Percentiles rank a stretch among this genome's conserved stretches.
phyloP scores from a whole-genome alignment of 371 early-diverging fungal genomes.

The Apophysomyces variabilis region DNA sequence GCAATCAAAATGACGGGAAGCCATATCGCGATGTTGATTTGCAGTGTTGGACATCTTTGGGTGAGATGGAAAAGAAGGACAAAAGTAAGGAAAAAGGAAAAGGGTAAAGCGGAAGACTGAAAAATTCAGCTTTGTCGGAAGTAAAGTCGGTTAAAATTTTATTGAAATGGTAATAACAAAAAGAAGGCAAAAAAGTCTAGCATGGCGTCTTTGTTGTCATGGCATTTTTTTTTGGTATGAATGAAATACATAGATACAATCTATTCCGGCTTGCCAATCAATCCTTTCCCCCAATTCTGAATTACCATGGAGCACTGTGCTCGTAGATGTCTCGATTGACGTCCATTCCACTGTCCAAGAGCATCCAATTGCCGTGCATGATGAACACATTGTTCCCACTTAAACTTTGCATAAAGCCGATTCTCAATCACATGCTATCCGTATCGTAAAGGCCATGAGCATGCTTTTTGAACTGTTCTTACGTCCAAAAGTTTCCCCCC shows the following conservation, averaged over 20 bases:
- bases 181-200: background rate
- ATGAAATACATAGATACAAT: background rate
- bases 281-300: constrained; percentile 54
- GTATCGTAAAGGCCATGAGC: background rate
- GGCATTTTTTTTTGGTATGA: constrained; percentile 9
- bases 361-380: constrained; percentile 52
- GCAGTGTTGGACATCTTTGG: background rate
- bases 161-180: background rate
- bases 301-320: constrained; percentile 49
- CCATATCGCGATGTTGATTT: constrained; percentile 3
- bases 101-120: background rate
- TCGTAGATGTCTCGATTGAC: constrained; percentile 42
- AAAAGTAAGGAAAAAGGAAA: background rate
- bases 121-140: background rate
- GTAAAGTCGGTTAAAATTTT: constrained; percentile 2
- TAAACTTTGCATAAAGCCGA: constrained; percentile 50
- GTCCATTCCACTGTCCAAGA: constrained; percentile 42
- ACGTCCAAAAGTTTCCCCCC: no score
- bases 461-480: background rate
- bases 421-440: constrained; percentile 49
- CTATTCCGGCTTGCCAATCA: constrained; percentile 44
- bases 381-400: constrained; percentile 55
- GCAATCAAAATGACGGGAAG: background rate
- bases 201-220: background rate
- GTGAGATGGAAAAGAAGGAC: background rate